A percentile compares a stretch with the other conserved stretches of the same genome.
Conservation (phyloP, 163 green algal species). For the Picocystis sp. region DNA sequence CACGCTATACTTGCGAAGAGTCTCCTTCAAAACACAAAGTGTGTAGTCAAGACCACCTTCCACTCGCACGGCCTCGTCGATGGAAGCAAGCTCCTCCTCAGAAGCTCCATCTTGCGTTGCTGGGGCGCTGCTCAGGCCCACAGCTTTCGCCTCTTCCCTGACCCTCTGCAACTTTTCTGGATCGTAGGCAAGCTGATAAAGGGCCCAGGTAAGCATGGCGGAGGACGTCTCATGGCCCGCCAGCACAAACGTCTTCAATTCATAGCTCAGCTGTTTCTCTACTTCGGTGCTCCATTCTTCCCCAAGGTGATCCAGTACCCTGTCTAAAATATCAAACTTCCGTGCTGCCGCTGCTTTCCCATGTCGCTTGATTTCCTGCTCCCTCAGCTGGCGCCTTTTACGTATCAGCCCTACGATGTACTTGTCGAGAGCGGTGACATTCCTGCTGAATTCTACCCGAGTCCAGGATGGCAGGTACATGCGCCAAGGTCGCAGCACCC, state of each 20-base stretch:
- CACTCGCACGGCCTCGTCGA: no score
- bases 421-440: conserved; percentile 47
- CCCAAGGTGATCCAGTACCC: conserved; percentile 32
- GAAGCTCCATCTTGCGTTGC: no score
- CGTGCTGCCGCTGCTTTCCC: no score
- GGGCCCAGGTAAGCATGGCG: conserved; percentile 82
- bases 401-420: conserved; percentile 67
- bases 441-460: conserved; percentile 26
- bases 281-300: conserved; percentile 32
- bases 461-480: conserved; percentile 44
- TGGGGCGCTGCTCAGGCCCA: conserved; percentile 1
- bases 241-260: conserved; percentile 93
- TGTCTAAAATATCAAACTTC: conserved; percentile 67
- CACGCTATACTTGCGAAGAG: conserved; percentile 70
- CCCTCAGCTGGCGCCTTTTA: conserved; percentile 19
- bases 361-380: background rate
- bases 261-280: conserved; percentile 80
- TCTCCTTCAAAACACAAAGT: conserved; percentile 50
- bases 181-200: conserved; percentile 52
- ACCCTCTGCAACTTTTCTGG: conserved; percentile 24
- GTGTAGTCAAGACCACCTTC: conserved; percentile 6
- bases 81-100: no score
- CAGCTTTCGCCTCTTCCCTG: conserved; percentile 31
- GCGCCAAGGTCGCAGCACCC: conserved; percentile 67
- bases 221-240: conserved; percentile 86